Base-by-base conservation (phyloP, 179 eudicot species). In the Sideroxylon spinosum region DNA sequence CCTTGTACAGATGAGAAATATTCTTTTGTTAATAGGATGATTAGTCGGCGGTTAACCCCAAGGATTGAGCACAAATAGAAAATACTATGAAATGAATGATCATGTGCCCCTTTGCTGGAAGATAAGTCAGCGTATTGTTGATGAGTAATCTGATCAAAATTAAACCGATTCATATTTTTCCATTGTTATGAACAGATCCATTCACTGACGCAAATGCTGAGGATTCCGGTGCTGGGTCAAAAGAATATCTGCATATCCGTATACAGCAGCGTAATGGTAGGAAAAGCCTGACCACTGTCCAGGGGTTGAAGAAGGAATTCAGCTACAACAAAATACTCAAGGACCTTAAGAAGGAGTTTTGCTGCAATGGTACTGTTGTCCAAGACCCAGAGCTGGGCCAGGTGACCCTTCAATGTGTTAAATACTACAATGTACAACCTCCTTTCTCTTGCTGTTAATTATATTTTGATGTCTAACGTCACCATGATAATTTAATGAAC, bases 341-440 rank as follows among this genome's bases (percentile, higher is more conserved):
- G 77, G 89, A 86, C 80, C 87, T 86, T 13, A 86, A 86, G 73
- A 84, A 86, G 73, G 89, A 86, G 78, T 86, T 86, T 71, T 82
- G 87, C 80, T 84, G 89, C 80, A 86, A 84, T 82, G 89, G 89
- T 71, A 86, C 89, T 6, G 87, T 84, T 71, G 89, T 86, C 64
- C 89, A 86, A 71, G 89, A 86, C 80, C 87, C 89, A n/a, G 87
- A 86, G 76, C 85, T 86, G 49, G 87, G 89, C 73, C 83, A 86
- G 82, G 87, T 84, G 46, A 53, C 29, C 13, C 53, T 22, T 19
- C 32, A 10, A 8, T 69, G 19, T 48, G 11, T 9, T 68, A 66
- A 32, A 37, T 68, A 26, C n/a, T 55, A 5, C 59, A 12, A 17
- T n/a, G 7, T 68, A n/a, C 52, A 28, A 28, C 46, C 32, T 49